These are phyloP conservation scores for Passalora sequoiae DNA, from an alignment of 2,329 filamentous ascomycete species.

Conservation along the genomic window DNA sequence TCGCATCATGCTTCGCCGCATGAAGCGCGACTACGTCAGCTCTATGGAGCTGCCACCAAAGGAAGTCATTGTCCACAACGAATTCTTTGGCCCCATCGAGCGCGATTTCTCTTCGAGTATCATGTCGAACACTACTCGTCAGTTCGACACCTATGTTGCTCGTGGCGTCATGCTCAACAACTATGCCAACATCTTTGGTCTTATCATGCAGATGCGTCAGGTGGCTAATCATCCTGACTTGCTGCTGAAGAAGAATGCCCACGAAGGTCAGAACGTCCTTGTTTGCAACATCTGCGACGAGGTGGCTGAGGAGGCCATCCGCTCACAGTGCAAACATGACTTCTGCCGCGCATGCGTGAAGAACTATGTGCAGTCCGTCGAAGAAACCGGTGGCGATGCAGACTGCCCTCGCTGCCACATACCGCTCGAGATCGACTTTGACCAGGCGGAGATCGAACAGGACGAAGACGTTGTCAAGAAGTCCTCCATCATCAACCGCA, in stretches of 20 bases:
- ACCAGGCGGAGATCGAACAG: constrained; percentile 92
- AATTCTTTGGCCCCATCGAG: constrained; percentile 95
- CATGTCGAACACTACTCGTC: constrained; percentile 82
- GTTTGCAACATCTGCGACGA: constrained; percentile 96
- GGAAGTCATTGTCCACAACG: constrained; percentile 83
- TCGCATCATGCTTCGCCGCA: constrained; percentile 88
- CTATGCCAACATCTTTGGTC: constrained; percentile 96
- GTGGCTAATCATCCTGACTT: constrained; percentile 94
- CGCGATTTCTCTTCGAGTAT: constrained; percentile 93
- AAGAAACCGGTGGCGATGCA: constrained; percentile 53
- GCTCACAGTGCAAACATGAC: constrained; percentile 87
- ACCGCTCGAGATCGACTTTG: constrained; percentile 79
- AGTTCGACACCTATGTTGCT: constrained; percentile 93
- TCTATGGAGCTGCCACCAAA: constrained; percentile 97
- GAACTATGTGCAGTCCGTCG: constrained; percentile 73
- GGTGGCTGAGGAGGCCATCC: constrained; percentile 88
- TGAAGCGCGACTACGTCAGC: constrained; percentile 89
- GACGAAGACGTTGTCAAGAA: constrained; percentile 84
- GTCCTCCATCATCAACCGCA: constrained; percentile 94
- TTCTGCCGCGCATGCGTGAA: constrained; percentile 79
- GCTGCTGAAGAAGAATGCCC: constrained; percentile 78
- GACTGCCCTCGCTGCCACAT: constrained; percentile 93
- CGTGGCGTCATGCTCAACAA: constrained; percentile 91
- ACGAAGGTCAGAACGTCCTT: constrained; percentile 82
- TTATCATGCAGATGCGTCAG: constrained; percentile 99